Conservation (phyloP, 2,329 filamentous ascomycete species). For the Penicillium sp. region DNA sequence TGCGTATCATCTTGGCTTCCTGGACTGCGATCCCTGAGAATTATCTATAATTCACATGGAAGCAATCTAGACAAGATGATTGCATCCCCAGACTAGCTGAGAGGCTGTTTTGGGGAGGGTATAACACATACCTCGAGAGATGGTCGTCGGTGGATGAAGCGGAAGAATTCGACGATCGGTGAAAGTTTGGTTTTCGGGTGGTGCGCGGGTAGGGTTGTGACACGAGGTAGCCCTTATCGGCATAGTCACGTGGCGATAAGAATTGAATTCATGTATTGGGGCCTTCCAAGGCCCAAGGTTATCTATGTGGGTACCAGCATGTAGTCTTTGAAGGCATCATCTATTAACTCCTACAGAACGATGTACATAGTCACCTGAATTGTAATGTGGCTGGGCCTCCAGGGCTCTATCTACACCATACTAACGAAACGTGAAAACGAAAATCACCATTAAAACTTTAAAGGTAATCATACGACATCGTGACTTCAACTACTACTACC, state of each 20-base stretch:
- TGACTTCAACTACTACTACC: constrained; percentile 5
- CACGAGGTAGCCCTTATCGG: neutral
- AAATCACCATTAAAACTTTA: neutral
- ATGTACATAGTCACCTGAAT: neutral
- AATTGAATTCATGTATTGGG: rapidly evolving
- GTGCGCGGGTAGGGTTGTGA: constrained; percentile 33
- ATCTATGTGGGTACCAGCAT: too few species aligned
- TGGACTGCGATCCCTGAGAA: constrained; percentile 7
- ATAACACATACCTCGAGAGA: constrained; percentile 44
- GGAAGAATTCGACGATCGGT: constrained; percentile 18
- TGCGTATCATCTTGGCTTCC: constrained; percentile 41
- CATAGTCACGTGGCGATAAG: neutral
- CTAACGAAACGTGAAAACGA: neutral
- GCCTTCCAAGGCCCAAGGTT: neutral
- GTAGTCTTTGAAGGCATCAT: neutral
- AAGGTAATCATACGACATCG: constrained; percentile 4
- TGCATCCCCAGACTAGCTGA: constrained; percentile 47
- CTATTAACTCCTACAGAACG: too few species aligned
- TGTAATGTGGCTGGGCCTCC: neutral
- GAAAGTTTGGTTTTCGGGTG: constrained; percentile 28
- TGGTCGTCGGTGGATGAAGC: constrained; percentile 29
- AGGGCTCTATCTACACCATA: neutral
- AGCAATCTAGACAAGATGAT: constrained; percentile 34
- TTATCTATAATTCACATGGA: constrained; percentile 10
- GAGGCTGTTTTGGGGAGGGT: constrained; percentile 31